Percentiles rank a stretch among this genome's conserved stretches.
phyloP scores from a whole-genome alignment of 2,329 filamentous ascomycete genomes.

The Sporothrix curviconia region DNA sequence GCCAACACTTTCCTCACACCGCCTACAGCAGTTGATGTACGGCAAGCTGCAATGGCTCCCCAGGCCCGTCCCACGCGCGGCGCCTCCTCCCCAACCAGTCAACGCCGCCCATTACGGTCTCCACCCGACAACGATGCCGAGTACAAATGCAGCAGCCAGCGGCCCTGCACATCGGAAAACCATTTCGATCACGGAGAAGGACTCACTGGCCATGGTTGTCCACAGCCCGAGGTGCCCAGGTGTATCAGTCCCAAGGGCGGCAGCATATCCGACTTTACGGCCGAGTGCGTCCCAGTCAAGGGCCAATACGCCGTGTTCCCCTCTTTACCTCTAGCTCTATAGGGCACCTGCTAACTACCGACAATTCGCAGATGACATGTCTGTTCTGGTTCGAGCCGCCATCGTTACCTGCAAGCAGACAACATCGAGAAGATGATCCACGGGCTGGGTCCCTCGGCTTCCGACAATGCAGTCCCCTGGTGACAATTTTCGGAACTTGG shows the following conservation, averaged over 20 bases:
- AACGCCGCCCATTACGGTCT: neutral
- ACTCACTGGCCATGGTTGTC: slow-evolving; percentile 40
- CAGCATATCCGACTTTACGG: slow-evolving; percentile 74
- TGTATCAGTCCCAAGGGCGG: slow-evolving; percentile 71
- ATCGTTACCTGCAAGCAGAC: slow-evolving; percentile 66
- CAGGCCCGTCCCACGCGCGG: too few relatives aligned
- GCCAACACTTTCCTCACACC: too few relatives aligned
- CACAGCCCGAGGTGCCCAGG: slow-evolving; percentile 65
- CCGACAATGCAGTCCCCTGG: slow-evolving; percentile 67
- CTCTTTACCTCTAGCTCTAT: neutral
- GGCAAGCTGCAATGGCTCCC: too few relatives aligned
- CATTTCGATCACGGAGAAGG: slow-evolving; percentile 29
- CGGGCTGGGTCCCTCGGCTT: slow-evolving; percentile 45
- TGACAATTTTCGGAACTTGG: slow-evolving; percentile 84
- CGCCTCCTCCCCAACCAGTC: neutral
- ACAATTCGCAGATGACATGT: slow-evolving; percentile 67
- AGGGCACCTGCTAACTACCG: neutral
- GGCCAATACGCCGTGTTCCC: too few relatives aligned
- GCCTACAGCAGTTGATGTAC: too few relatives aligned
- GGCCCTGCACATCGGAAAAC: slow-evolving; percentile 13
- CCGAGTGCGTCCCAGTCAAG: slow-evolving; percentile 57
- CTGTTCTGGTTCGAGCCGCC: slow-evolving; percentile 96
- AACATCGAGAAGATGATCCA: slow-evolving; percentile 42
- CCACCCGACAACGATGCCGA: neutral
- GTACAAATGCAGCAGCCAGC: neutral